Percentiles rank a stretch among this genome's conserved stretches.
phyloP scores from a whole-genome alignment of 768 basidiomycete genomes.

The Leccinum broughii region DNA sequence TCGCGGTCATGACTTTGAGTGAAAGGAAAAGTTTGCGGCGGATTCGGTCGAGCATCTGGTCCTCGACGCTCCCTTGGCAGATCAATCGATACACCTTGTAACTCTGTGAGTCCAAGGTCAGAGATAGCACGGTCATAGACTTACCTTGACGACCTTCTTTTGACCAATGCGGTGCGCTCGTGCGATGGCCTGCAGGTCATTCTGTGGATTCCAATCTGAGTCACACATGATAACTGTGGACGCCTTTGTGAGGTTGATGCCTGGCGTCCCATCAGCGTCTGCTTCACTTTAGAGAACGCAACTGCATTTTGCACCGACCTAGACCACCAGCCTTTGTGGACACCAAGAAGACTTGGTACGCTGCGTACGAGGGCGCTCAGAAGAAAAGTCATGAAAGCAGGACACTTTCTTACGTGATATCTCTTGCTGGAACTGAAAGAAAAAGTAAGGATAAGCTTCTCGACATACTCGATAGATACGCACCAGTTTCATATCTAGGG shows the following conservation, averaged over 20 bases:
- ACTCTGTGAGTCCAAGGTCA: not conserved
- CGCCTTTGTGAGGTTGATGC: constrained; percentile 83
- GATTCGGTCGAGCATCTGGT: constrained; percentile 72
- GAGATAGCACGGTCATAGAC: not conserved
- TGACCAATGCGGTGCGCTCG: constrained; percentile 83
- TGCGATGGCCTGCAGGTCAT: constrained; percentile 84
- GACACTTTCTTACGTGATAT: constrained; percentile 45
- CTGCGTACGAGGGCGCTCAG: constrained; percentile 28
- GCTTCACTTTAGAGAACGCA: not conserved
- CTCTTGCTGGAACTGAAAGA: constrained; percentile 55
- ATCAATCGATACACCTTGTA: constrained; percentile 67
- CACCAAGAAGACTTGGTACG: constrained; percentile 67
- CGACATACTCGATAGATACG: constrained; percentile 10
- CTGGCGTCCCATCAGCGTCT: constrained; percentile 34
- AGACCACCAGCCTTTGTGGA: constrained; percentile 74
- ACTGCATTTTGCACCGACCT: constrained; percentile 37
- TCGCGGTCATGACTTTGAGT: constrained; percentile 52
- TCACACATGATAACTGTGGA: constrained; percentile 82
- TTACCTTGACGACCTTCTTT: constrained; percentile 65
- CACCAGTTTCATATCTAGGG: constrained; percentile 58
- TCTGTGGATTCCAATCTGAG: constrained; percentile 69
- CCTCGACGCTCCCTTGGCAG: constrained; percentile 69
- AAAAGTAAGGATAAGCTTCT: constrained; percentile 4
- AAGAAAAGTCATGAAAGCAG: not conserved
- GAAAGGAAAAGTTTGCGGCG: constrained; percentile 71